Evolutionary conservation across 345 rosid species (phyloP).

Genomic region (Erysimum cheiranthoides): DNA sequence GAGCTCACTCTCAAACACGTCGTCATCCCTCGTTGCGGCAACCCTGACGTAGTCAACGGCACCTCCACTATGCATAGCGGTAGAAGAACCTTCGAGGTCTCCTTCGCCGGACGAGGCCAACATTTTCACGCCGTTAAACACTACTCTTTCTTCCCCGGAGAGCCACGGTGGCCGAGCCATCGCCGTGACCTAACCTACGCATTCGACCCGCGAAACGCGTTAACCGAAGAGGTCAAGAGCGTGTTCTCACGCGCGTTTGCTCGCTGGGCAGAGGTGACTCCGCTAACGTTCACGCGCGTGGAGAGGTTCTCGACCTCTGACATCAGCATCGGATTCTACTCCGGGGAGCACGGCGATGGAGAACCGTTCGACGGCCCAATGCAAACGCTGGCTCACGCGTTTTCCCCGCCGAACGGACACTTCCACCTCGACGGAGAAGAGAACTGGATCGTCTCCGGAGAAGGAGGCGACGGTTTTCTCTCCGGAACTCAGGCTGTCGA

Average conservation of each 20-base stretch:
- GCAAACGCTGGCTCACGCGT: conserved; percentile 91
- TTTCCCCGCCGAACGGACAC: conserved; percentile 78
- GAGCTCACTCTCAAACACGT: conserved; percentile 61
- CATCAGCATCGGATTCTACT: conserved; percentile 68
- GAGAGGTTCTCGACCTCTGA: conserved; percentile 53
- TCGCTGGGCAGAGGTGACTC: conserved; percentile 74
- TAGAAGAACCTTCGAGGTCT: conserved; percentile 39
- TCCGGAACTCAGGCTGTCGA: conserved; percentile 55
- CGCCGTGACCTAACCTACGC: conserved; percentile 63
- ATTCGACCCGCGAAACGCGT: conserved; percentile 54
- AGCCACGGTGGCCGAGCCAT: conserved; percentile 68
- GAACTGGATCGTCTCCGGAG: conserved; percentile 68
- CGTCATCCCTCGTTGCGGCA: conserved; percentile 77
- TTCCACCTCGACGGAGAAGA: conserved; percentile 78
- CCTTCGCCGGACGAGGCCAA: conserved; percentile 22
- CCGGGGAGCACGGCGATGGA: conserved; percentile 88
- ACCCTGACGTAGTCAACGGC: conserved; percentile 87
- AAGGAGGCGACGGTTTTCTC: conserved; percentile 32
- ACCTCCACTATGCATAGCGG: conserved; percentile 74
- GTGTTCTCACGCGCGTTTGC: conserved; percentile 76
- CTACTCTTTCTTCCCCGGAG: conserved; percentile 72
- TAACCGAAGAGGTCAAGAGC: conserved; percentile 57
- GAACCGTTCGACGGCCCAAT: conserved; percentile 84
- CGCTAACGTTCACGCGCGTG: conserved; percentile 63
- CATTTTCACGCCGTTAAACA: conserved; percentile 62